These are phyloP conservation scores for Mesotaenium endlicherianum DNA, from an alignment of 139 green algal genomes.

Conservation along the genomic window DNA sequence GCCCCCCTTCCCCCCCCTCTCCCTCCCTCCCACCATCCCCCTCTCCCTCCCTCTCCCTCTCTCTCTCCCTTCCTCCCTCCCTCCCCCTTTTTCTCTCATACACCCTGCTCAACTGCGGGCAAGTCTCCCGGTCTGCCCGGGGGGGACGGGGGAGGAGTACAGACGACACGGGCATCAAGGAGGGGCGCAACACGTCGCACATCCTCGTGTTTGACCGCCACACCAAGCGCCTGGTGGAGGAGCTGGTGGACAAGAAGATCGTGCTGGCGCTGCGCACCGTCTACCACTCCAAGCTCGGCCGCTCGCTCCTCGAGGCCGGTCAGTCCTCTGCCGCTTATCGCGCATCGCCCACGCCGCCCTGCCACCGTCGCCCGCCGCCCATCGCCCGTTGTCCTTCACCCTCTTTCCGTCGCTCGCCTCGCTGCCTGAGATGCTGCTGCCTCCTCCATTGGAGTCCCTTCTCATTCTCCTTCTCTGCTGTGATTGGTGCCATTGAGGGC, in stretches of 20 bases:
- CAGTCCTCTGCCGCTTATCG: no score
- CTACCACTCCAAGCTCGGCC: conserved; percentile 13
- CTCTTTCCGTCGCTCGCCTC: no score
- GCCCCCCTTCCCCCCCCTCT: not conserved
- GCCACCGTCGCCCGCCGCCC: no score
- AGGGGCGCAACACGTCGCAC: not conserved
- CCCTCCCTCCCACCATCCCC: not conserved
- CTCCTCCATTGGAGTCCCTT: no score
- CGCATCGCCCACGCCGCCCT: no score
- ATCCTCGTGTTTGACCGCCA: not conserved
- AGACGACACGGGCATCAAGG: not conserved
- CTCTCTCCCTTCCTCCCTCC: conserved; percentile 6
- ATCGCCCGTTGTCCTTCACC: no score
- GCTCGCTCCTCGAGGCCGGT: not conserved
- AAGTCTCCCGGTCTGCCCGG: not conserved
- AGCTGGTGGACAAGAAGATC: conserved; percentile 14
- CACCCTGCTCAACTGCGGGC: not conserved
- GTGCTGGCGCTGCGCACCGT: conserved; percentile 4
- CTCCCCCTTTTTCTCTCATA: not conserved
- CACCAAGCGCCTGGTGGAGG: not conserved
- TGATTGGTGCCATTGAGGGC: no score
- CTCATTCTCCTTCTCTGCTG: no score
- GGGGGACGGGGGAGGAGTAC: not conserved
- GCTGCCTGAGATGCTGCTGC: no score
- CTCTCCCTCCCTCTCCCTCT: conserved; percentile 5